Base-by-base conservation (phyloP, 441 rosid genomes). In the Populus hybrid region DNA sequence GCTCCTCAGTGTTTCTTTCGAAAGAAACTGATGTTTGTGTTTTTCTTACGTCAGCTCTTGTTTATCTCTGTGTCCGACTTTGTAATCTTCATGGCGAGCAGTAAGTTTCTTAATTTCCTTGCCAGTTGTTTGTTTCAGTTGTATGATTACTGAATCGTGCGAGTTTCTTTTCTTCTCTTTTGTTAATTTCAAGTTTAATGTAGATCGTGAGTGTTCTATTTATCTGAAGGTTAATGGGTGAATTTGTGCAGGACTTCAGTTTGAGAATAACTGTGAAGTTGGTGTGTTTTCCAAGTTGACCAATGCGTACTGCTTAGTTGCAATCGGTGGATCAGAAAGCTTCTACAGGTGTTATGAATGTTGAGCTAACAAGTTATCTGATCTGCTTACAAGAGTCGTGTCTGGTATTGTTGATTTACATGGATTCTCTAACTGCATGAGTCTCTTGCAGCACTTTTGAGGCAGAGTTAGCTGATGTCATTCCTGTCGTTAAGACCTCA, bases 231-330 rank as follows among this genome's bases (percentile, higher is more conserved):
- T 0, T 57, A 57, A 57, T 57, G 63, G 10, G 79, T 70, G 66
- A 68, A 73, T 35, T 38, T 28, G 28, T 76, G 67, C 83, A 92
- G 98, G 98, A 77, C 92, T 94, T 79, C 89, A 88, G 86, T 93
- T 92, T 84, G 98, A 94, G 84, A 94, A 94, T 77, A 83, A 85
- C 1, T 90, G 94, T 72, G 97, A 94, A 42, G 86, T 94, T 77
- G 98, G 97, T 68, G 98, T 91, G 34, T 94, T 93, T 77, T 90
- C 95, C 32, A 93, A 92, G 84, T 88, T 94, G 74, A 91, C 97
- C 16, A 94, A 93, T 84, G 98, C 98, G 0, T 94, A 89, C 82
- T 93, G 97, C 84, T 85, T 92, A 86, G 98, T 92, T 32, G 93
- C 93, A 8, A 92, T 89, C n/a, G 97, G 97, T 30, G 96, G 95